Evolutionary conservation across 148 eudicot genomes (phyloP), one percentile per base, ranked within the genome.

Genomic region (Hydrangea macrophylla): DNA sequence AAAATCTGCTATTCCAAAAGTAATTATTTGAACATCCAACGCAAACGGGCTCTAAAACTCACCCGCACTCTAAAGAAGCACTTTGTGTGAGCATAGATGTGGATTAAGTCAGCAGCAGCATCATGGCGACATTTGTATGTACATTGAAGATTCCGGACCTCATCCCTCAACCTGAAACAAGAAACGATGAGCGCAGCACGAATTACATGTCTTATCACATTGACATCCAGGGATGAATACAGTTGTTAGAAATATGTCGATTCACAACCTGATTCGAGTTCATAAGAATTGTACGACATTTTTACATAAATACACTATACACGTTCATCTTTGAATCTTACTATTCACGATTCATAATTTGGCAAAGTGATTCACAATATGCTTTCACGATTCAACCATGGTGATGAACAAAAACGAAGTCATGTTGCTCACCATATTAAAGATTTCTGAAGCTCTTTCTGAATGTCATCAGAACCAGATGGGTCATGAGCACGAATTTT

Each of bases 71-170:
- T 88, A 65, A 79, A 82, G 62, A 90, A 94, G 68, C 71, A 70
- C 73, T 90, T 94, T 40, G 99, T 94, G 68, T 94, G 70, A 64
- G 99, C 99, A 83, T 88, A 89, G 72, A 94, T 55, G 75, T 94
- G 99, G 55, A 94, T 83, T 81, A 94, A 79, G 81, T 94, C 97
- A 70, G 99, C 99, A 67, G 99, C 97, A 25, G 97, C 99, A 87
- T 94, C 99, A 79, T 94, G 89, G 31, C 99, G 85, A 81, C 88
- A 79, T 70, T 87, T 94, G 63, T 78, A 72, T 73, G 96, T 79
- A 75, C 91, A 86, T 66, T 81, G 90, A 71, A 94, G 97, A 79
- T 81, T 84, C 25, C 97, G 96, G 63, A 94, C 89, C 84, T 94
- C 97, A 69, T 94, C 97, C 67, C 99, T 82, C 83, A 94, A 87